phyloP scores from a whole-genome alignment of 73 alveolate species.

The Paramecium pentaurelia region DNA sequence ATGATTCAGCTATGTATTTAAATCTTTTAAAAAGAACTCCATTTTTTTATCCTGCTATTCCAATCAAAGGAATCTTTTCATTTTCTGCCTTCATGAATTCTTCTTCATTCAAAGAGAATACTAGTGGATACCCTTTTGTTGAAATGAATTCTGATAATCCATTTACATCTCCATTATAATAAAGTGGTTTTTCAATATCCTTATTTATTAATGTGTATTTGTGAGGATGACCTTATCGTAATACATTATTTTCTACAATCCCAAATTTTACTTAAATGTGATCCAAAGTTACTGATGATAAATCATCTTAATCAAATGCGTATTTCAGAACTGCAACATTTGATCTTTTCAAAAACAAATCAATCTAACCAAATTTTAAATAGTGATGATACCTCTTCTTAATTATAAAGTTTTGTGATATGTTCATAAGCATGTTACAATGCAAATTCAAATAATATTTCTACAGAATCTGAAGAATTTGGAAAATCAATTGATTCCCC shows the following conservation, averaged over 20 bases:
- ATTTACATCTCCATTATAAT: background rate
- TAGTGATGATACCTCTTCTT: background rate
- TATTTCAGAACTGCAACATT: background rate
- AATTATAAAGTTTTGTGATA: background rate
- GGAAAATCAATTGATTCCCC: background rate
- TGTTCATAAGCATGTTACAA: background rate
- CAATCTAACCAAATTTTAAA: background rate
- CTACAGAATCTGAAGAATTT: background rate
- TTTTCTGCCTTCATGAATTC: background rate
- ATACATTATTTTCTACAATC: background rate
- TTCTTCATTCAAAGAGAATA: slow-evolving; percentile 21
- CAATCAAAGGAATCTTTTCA: background rate
- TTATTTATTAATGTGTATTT: background rate
- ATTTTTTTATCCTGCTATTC: background rate
- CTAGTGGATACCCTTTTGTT: background rate
- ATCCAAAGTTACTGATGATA: background rate
- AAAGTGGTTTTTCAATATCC: background rate
- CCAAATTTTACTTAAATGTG: background rate
- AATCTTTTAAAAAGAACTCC: background rate
- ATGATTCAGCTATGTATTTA: background rate
- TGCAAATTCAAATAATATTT: slow-evolving; percentile 10
- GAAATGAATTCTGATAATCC: background rate
- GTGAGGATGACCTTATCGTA: background rate
- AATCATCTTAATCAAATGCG: background rate
- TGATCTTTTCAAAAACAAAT: background rate